A percentile compares a stretch with the other conserved stretches of the same genome.
Conservation (phyloP, 371 early-diverging fungal species). For the Rhizomucor miehei region DNA sequence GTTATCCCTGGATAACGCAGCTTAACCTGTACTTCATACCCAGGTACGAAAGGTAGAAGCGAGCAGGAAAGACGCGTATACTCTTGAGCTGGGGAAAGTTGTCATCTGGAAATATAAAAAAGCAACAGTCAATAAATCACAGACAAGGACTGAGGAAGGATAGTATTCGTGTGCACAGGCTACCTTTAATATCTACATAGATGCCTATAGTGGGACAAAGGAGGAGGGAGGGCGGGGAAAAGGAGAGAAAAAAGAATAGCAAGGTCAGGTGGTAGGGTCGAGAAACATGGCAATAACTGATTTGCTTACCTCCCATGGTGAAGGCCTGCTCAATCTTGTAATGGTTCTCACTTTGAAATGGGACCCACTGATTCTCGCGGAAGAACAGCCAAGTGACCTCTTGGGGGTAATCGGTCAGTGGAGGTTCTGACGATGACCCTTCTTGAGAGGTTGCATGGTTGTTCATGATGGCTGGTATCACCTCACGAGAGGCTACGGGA, state of each 20-base stretch:
- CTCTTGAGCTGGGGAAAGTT: constrained; percentile 49
- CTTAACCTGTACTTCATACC: constrained; percentile 52
- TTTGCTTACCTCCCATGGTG: constrained; percentile 47
- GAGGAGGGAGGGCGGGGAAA: not conserved
- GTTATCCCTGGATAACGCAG: constrained; percentile 47
- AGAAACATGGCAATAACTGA: not conserved
- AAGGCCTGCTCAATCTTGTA: constrained; percentile 50
- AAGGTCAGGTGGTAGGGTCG: not conserved
- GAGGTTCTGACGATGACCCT: constrained; percentile 8
- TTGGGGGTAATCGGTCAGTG: constrained; percentile 30
- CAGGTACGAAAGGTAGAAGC: constrained; percentile 49
- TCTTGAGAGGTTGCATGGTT: not conserved
- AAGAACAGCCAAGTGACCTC: constrained; percentile 53
- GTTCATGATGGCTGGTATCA: too few relatives aligned
- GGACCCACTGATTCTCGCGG: constrained; percentile 47
- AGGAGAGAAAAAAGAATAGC: not conserved
- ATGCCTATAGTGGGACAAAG: constrained; percentile 25
- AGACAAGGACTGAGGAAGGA: too few relatives aligned
- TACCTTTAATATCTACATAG: constrained; percentile 52
- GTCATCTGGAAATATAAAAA: constrained; percentile 20
- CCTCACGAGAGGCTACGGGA: too few relatives aligned
- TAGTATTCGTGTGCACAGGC: not conserved
- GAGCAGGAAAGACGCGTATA: constrained; percentile 49
- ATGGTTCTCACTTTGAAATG: constrained; percentile 48
- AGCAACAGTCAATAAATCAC: too few relatives aligned